Evolutionary conservation across 2,329 filamentous ascomycete genomes (phyloP).

Genomic region (Fusarium nodosum): DNA sequence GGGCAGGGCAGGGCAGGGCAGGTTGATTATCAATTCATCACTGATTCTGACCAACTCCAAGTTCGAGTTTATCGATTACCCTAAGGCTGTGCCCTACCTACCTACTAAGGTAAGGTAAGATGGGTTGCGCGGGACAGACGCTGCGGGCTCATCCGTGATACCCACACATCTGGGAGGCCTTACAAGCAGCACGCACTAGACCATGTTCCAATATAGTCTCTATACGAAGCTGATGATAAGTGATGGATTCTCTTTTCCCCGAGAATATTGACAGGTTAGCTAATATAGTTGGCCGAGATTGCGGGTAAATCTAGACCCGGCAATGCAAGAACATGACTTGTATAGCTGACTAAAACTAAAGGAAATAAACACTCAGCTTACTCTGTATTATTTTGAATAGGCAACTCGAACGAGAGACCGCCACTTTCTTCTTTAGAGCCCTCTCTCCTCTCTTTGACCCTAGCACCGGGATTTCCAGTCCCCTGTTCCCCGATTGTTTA

Average conservation of each 20-base stretch:
- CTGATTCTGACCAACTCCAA: neutral
- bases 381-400: neutral
- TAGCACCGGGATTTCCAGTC: conserved; percentile 28
- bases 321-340: conserved; percentile 16
- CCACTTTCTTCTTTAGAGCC: conserved; percentile 14
- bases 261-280: conserved; percentile 2
- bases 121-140: neutral
- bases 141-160: conserved; percentile 2
- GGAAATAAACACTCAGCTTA: neutral
- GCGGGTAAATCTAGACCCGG: conserved; percentile 10
- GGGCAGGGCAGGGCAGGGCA: neutral
- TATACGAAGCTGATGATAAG: neutral
- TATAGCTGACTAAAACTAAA: conserved; percentile 3
- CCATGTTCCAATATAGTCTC: neutral
- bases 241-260: neutral
- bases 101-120: neutral
- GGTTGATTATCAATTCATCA: neutral
- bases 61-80: neutral
- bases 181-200: conserved; percentile 1
- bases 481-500: conserved; percentile 38
- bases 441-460: conserved; percentile 14
- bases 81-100: conserved; percentile 4
- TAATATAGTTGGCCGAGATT: conserved; percentile 23
- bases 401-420: neutral
- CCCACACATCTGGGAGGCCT: neutral